Base-by-base conservation (phyloP, 129 eudicot species). In the Lonicera japonica region DNA sequence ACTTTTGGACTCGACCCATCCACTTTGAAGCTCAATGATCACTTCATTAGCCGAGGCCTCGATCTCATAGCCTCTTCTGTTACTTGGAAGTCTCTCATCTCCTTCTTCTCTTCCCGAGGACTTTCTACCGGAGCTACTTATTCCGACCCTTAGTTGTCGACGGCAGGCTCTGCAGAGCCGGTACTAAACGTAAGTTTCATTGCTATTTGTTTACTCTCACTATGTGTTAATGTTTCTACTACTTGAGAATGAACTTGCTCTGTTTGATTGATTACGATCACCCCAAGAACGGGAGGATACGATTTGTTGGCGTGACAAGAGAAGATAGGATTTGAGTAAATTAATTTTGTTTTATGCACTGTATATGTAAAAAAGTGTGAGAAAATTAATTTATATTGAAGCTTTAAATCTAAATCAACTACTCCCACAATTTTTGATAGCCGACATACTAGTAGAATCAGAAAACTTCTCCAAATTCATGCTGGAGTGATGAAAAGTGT, bases 51-150 rank as follows among this genome's bases (percentile, higher is more conserved):
- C 54, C 81, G 94, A 81, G 95, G 94, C 14, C 69, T 77, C 23
- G 97, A 90, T 71, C 72, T 79, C 45, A 56, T 90, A 20, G 95
- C 97, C 15, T 86, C 82, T 4, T 90, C 97, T 19, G 87, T 90
- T 9, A 90, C 97, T 9, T 90, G 97, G 97, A 86, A 75, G 63
- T 81, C 97, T 1, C 74, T 90, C 17, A 29, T 90, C 34, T 76
- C 85, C 5, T 90, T 86, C 75, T 90, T 90, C 64, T 67, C 79
- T 0, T 68, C 85, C 9, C 79, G 83, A 11, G 94, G 95, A 5
- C 69, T 83, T 53, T 71, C 95, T 56, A 83, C 95, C 45, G 97
- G 97, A 22, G 56, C 29, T 36, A 12, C 58, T 21, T 80, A 71
- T 21, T 78, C 89, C 61, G 74, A 25, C 21, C 95, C 24, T 78